Evolutionary conservation across 176 grass and related monocot species (phyloP).

Genomic region (Urochloa ruziziensis): DNA sequence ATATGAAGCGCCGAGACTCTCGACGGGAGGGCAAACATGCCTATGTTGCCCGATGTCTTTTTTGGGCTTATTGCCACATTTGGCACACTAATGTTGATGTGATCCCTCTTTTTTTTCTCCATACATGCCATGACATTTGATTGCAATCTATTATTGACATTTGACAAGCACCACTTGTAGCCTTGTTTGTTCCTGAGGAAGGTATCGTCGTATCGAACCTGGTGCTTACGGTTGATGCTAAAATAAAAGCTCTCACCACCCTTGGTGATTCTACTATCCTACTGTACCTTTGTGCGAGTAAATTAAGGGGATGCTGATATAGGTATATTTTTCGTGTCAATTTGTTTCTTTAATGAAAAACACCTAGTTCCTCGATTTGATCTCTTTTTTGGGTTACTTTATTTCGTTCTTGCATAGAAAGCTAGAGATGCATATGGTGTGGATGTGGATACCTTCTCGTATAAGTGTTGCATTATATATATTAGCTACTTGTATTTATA

Average conservation of each 20-base stretch:
- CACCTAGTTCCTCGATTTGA: too few species aligned
- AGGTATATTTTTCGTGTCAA: not conserved
- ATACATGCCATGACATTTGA: not conserved
- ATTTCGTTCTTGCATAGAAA: not conserved
- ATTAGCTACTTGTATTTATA: too few species aligned
- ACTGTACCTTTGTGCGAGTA: not conserved
- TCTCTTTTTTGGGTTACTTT: too few species aligned
- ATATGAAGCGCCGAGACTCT: not conserved
- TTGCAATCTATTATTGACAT: not conserved
- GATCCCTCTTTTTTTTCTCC: not conserved
- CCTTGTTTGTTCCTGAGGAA: not conserved
- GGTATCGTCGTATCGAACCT: not conserved
- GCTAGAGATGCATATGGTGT: not conserved
- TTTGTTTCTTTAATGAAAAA: not conserved
- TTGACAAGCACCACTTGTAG: too few species aligned
- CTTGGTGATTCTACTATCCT: too few species aligned
- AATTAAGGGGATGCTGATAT: not conserved
- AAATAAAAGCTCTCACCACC: not conserved
- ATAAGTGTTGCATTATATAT: too few species aligned
- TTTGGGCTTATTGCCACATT: not conserved
- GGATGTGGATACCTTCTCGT: too few species aligned
- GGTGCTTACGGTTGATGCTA: not conserved
- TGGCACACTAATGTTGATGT: too few species aligned
- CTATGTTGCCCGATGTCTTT: not conserved
- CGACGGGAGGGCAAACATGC: not conserved